phyloP scores from a whole-genome alignment of 768 basidiomycete species.

The Boletus sp. region DNA sequence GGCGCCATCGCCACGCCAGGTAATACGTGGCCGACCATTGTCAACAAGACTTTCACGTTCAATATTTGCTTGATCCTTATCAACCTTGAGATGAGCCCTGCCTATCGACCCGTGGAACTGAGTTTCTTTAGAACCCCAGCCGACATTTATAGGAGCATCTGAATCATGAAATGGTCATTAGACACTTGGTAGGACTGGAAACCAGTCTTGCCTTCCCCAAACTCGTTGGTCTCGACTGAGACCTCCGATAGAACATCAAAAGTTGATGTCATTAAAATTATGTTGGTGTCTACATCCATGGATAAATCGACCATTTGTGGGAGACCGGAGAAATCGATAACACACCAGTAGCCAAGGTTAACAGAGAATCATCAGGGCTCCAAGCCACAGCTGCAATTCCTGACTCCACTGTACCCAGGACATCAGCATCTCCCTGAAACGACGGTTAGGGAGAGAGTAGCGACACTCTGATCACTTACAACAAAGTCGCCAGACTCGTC shows the following conservation, averaged over 20 bases:
- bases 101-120: slow-evolving; percentile 97
- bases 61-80: slow-evolving; percentile 39
- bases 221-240: slow-evolving; percentile 66
- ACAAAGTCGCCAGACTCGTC: slow-evolving; percentile 42
- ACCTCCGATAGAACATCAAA: slow-evolving; percentile 88
- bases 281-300: slow-evolving; percentile 60
- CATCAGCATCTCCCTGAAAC: slow-evolving; percentile 44
- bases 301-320: not conserved
- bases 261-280: slow-evolving; percentile 83
- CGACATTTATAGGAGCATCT: slow-evolving; percentile 93
- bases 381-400: slow-evolving; percentile 82
- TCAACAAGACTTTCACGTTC: slow-evolving; percentile 67
- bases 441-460: slow-evolving; percentile 2
- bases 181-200: not conserved
- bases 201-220: slow-evolving; percentile 70
- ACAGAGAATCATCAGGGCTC: slow-evolving; percentile 89
- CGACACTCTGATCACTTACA: slow-evolving; percentile 34
- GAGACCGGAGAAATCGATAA: not conserved
- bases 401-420: slow-evolving; percentile 83
- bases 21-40: slow-evolving; percentile 66
- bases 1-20: slow-evolving; percentile 92
- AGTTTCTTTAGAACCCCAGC: slow-evolving; percentile 96
- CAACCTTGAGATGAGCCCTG: slow-evolving; percentile 59
- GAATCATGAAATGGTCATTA: slow-evolving; percentile 13
- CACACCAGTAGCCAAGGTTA: slow-evolving; percentile 77